These are phyloP conservation scores for Kluyveromyces aestuarii DNA, from an alignment of 805 yeast species.

Conservation along the genomic window DNA sequence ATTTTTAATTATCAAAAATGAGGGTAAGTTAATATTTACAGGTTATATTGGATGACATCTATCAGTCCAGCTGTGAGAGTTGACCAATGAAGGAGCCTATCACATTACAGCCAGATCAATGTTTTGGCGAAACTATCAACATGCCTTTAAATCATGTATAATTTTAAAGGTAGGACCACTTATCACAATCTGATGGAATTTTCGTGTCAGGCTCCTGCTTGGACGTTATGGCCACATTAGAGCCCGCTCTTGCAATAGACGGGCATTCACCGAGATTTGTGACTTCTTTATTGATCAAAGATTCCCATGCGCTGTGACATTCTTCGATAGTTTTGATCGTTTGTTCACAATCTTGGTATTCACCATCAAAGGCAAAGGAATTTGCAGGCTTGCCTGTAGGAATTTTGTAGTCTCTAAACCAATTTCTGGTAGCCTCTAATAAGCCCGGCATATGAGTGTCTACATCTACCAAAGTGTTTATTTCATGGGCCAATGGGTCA, in stretches of 20 bases:
- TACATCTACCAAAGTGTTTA: constrained; percentile 62
- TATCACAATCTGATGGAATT: constrained; percentile 34
- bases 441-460: constrained; percentile 61
- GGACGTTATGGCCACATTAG: constrained; percentile 25
- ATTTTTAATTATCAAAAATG: background rate
- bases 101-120: no score
- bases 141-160: no score
- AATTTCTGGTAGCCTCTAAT: constrained; percentile 54
- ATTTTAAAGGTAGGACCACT: constrained; percentile 24
- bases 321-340: constrained; percentile 55
- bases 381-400: constrained; percentile 77
- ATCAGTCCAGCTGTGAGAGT: no score
- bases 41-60: no score
- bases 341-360: constrained; percentile 46
- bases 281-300: constrained; percentile 38
- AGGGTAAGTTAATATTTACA: background rate
- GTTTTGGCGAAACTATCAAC: no score
- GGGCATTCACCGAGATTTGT: constrained; percentile 29
- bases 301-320: constrained; percentile 62
- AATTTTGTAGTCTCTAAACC: constrained; percentile 80
- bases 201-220: constrained; percentile 22
- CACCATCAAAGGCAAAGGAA: constrained; percentile 65
- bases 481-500: constrained; percentile 54
- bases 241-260: constrained; percentile 45
- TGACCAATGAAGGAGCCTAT: no score